Evolutionary conservation across 345 rosid species (phyloP).

Genomic region (Brassica rapa): DNA sequence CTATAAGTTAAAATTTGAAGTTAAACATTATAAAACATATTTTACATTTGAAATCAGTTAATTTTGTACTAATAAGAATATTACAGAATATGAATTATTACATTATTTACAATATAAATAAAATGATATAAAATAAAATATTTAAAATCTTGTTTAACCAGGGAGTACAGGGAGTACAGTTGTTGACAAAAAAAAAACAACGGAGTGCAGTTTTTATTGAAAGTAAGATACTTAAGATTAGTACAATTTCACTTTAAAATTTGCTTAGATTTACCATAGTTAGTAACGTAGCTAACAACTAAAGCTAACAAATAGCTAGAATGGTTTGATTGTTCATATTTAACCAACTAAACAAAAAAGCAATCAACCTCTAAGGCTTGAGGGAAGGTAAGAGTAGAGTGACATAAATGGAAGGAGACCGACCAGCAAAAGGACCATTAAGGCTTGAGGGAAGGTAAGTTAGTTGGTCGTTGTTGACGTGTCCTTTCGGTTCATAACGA

Average conservation of each 20-base stretch:
- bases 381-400: neutral
- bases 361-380: too few species aligned
- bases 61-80: neutral
- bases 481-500: conserved; percentile 30
- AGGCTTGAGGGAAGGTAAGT: conserved; percentile 38
- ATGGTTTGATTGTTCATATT: too few species aligned
- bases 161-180: neutral
- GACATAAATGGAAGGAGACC: conserved; percentile 12
- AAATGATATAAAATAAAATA: neutral
- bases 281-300: neutral
- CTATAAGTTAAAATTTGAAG: neutral
- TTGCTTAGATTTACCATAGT: neutral
- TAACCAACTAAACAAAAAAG: too few species aligned
- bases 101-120: neutral
- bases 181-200: too few species aligned
- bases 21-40: too few species aligned
- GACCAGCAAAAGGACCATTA: conserved; percentile 20
- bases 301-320: neutral
- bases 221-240: neutral
- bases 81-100: neutral
- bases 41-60: neutral
- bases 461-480: conserved; percentile 43
- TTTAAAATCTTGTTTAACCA: neutral
- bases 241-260: neutral
- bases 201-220: neutral